Evolutionary conservation across 169 alveolate genomes (phyloP).

Genomic region (Nephromyces sp.): DNA sequence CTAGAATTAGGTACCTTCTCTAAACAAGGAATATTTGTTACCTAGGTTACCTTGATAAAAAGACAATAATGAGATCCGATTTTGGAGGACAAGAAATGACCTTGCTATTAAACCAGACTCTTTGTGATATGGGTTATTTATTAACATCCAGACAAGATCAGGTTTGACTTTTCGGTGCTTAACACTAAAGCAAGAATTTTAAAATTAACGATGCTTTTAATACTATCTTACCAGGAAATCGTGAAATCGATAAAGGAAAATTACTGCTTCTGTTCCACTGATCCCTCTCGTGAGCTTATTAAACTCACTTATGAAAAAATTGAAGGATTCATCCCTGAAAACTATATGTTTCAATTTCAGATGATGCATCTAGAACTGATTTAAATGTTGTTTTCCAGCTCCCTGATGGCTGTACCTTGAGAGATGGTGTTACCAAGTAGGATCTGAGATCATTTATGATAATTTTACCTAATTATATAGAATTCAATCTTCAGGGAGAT

Average conservation of each 20-base stretch:
- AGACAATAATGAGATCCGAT: conserved; percentile 34
- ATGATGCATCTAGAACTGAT: conserved; percentile 37
- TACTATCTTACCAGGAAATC: conserved; percentile 33
- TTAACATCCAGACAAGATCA: conserved; percentile 49
- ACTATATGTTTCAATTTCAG: conserved; percentile 2
- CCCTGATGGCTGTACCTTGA: conserved; percentile 55
- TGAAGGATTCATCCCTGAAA: too few relatives aligned
- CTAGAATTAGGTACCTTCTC: conserved; percentile 4
- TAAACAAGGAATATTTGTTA: background rate
- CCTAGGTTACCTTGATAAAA: conserved; percentile 17
- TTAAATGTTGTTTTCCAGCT: conserved; percentile 36
- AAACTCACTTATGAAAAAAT: background rate
- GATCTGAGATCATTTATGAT: too few relatives aligned
- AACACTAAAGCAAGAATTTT: background rate
- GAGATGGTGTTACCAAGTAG: conserved; percentile 38
- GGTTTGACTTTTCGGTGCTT: conserved; percentile 7
- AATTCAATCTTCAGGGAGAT: background rate
- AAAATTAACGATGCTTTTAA: background rate
- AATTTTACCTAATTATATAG: background rate
- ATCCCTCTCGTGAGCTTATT: conserved; percentile 33
- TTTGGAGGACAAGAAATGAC: conserved; percentile 56
- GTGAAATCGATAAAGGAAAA: conserved; percentile 54
- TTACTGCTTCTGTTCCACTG: conserved; percentile 49
- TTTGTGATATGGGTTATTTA: conserved; percentile 48
- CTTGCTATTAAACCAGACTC: conserved; percentile 41